Conservation (phyloP, 2,329 filamentous ascomycete species). For the Coleophoma crateriformis region DNA sequence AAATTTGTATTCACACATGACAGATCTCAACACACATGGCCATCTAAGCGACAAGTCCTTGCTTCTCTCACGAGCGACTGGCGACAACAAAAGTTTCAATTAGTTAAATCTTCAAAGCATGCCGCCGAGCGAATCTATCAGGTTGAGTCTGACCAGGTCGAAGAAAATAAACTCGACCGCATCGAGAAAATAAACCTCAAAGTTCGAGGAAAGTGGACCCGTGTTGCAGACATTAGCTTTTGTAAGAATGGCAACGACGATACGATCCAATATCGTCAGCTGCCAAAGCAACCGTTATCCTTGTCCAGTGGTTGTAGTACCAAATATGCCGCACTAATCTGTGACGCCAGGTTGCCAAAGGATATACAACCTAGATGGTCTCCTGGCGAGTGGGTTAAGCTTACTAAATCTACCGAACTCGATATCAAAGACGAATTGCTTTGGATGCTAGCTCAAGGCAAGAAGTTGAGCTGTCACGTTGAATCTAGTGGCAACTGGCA, state of each 20-base stretch:
- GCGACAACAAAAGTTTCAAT: constrained; percentile 19
- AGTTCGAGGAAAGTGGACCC: too few species aligned
- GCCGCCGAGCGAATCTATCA: too few species aligned
- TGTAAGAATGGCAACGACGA: too few species aligned
- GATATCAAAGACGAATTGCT: background rate
- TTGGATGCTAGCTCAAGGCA: background rate
- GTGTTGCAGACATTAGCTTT: too few species aligned
- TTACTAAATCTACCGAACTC: background rate
- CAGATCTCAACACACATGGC: constrained; percentile 26
- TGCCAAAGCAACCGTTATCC: too few species aligned
- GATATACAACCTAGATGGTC: background rate
- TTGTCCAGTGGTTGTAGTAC: too few species aligned
- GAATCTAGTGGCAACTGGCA: constrained; percentile 4
- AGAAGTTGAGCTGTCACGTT: background rate
- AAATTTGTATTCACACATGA: constrained; percentile 50
- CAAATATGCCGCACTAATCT: background rate
- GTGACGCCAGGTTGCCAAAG: background rate
- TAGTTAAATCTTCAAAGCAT: too few species aligned
- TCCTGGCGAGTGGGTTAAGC: background rate
- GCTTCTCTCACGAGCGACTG: constrained; percentile 34
- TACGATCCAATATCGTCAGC: too few species aligned
- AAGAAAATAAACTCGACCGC: too few species aligned
- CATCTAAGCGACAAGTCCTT: constrained; percentile 17
- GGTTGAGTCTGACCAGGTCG: too few species aligned
- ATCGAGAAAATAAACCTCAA: too few species aligned